Evolutionary conservation across 495 filamentous ascomycete species (phyloP), one percentile per base, ranked within the genome.

Genomic region (Tuber borchii): DNA sequence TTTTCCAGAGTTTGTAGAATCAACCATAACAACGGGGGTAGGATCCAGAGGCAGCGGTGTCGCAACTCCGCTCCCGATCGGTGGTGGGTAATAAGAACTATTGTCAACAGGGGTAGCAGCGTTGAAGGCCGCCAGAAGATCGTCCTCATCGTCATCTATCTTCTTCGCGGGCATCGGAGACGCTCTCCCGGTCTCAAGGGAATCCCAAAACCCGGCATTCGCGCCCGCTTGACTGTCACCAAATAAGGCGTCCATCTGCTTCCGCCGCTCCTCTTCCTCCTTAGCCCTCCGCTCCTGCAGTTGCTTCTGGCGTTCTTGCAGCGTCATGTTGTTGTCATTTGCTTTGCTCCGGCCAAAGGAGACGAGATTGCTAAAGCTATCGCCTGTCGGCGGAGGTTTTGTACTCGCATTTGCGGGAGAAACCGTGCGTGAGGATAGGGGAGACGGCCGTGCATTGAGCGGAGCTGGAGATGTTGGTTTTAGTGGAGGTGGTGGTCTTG

Each of bases 331-430:
- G 83, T 88, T 90, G n/a, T 84, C 87, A 69, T 84, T 84, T 42
- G 86, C 81, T 79, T 91, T 91, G n/a, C 89, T 87, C 19, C 89
- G 85, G 70, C 89, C 89, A 76, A 95, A 93, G 68, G 89, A 91
- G 34, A 97, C 91, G 31, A 99, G 86, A 81, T 91, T 93, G 77
- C 94, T 91, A 83, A 99, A 99, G 86, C 92, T 96, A 83, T 97
- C 95, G 31, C 34, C 26, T 34, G 71, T 31, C 17, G 68, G 70
- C 40, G 71, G 39, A 69, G 76, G 61, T 17, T 56, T 61, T 37
- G 71, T 45, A 34, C 45, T 71, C 74, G 61, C 73, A 71, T n/a
- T 69, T 40, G 76, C 20, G 44, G 74, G 78, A 70, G 81, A 77
- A 26, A 70, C 69, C 26, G 51, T 78, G 45, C 68, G 75, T 34